Percentiles rank a stretch among this genome's conserved stretches.
These are phyloP conservation scores for Suillus tomentosus DNA, from an alignment of 768 basidiomycete genomes.

Conservation along the genomic window DNA sequence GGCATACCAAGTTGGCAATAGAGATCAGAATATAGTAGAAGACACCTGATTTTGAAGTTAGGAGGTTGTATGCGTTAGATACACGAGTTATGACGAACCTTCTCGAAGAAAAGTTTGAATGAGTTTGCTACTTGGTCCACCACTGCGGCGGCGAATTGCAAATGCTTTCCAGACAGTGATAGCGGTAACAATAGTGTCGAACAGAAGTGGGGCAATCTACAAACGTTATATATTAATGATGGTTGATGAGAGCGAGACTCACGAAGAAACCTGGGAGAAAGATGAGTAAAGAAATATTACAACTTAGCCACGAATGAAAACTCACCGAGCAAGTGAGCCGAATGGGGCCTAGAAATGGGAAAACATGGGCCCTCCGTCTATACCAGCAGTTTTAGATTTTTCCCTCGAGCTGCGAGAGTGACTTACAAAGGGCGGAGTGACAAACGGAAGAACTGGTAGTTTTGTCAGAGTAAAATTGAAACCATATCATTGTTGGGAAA, in stretches of 20 bases:
- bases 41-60: slow-evolving; percentile 48
- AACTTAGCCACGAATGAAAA: slow-evolving; percentile 6
- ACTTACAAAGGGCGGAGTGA: slow-evolving; percentile 62
- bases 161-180: slow-evolving; percentile 84
- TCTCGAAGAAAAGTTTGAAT: slow-evolving; percentile 86
- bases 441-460: slow-evolving; percentile 60
- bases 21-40: slow-evolving; percentile 87
- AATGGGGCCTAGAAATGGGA: slow-evolving; percentile 80
- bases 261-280: slow-evolving; percentile 55
- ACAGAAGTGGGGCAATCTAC: slow-evolving; percentile 78
- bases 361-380: slow-evolving; percentile 70
- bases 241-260: slow-evolving; percentile 29
- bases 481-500: slow-evolving; percentile 1
- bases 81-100: slow-evolving; percentile 42
- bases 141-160: slow-evolving; percentile 71
- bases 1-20: slow-evolving; percentile 71
- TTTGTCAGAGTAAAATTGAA: slow-evolving; percentile 14
- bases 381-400: slow-evolving; percentile 7
- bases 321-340: slow-evolving; percentile 77
- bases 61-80: slow-evolving; percentile 2
- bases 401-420: not conserved
- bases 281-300: slow-evolving; percentile 13
- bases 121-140: slow-evolving; percentile 74
- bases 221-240: slow-evolving; percentile 12
- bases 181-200: slow-evolving; percentile 77